These are phyloP conservation scores for Corymbia citriodora DNA, from an alignment of 441 rosid genomes.

Conservation along the genomic window DNA sequence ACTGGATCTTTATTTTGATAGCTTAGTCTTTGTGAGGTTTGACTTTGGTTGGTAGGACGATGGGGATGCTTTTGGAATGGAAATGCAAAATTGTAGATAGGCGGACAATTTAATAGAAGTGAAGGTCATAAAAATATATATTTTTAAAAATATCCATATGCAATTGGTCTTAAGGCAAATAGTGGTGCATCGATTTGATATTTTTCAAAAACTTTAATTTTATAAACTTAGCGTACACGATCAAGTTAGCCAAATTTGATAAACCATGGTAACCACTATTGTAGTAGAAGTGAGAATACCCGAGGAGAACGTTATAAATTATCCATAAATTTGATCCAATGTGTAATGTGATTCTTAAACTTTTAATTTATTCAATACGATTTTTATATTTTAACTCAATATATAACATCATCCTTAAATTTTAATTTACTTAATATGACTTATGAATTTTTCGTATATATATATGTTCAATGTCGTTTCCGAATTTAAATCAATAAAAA, in stretches of 20 bases:
- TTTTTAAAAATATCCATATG: not conserved
- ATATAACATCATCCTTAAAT: rapidly evolving
- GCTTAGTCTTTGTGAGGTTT: too few relatives aligned
- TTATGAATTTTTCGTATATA: too few relatives aligned
- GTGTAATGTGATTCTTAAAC: rapidly evolving
- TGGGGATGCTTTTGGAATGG: not conserved
- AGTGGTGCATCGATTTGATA: not conserved
- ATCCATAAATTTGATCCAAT: rapidly evolving
- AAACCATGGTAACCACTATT: not conserved
- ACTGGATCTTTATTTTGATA: too few relatives aligned
- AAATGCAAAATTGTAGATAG: not conserved
- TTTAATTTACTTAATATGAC: too few relatives aligned
- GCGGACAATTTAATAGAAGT: not conserved
- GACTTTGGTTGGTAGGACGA: too few relatives aligned
- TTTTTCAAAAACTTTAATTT: not conserved
- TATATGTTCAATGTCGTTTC: rapidly evolving
- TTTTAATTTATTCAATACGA: rapidly evolving
- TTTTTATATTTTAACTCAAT: rapidly evolving
- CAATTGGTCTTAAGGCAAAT: not conserved
- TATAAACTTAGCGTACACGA: not conserved
- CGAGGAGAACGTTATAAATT: rapidly evolving
- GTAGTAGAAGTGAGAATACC: not conserved
- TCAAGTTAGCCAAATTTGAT: not conserved
- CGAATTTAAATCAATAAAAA: too few relatives aligned
- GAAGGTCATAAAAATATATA: not conserved